Evolutionary conservation across 2,329 filamentous ascomycete genomes (phyloP).

Genomic region (Pestalotiopsis sp.): DNA sequence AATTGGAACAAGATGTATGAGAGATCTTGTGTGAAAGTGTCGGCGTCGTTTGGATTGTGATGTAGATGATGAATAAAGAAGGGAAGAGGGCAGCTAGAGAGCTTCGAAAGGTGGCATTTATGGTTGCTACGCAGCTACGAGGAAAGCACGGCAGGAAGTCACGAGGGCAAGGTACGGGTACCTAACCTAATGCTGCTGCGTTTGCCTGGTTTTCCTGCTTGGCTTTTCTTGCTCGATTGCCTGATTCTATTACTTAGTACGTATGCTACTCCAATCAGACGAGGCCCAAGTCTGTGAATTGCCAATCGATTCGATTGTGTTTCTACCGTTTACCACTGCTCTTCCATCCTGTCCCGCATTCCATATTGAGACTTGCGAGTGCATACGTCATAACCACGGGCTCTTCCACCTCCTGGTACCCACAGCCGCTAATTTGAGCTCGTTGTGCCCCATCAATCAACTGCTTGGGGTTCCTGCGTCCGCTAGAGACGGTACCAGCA

Average conservation of each 20-base stretch:
- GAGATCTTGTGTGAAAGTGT: slow-evolving; percentile 10
- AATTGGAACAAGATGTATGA: slow-evolving; percentile 9
- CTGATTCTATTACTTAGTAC: not conserved
- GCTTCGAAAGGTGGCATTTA: slow-evolving; percentile 2
- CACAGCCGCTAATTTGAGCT: not conserved
- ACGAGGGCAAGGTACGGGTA: not conserved
- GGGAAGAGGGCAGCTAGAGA: not conserved
- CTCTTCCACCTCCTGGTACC: not conserved
- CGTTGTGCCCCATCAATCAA: not conserved
- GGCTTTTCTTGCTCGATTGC: not conserved
- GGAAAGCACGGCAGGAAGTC: not conserved
- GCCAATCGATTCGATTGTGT: slow-evolving; percentile 4
- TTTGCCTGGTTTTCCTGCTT: slow-evolving; percentile 3
- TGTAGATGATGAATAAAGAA: not conserved
- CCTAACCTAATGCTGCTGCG: not conserved
- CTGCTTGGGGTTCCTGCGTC: slow-evolving; percentile 9
- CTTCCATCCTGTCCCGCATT: not conserved
- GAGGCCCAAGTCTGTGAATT: not conserved
- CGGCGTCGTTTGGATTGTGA: not conserved
- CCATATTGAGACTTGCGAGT: slow-evolving; percentile 4
- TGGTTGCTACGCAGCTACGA: not conserved
- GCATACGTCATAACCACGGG: slow-evolving; percentile 7
- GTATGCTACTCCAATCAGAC: not conserved
- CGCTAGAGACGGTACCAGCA: not conserved
- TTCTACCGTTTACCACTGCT: not conserved